Base-by-base conservation (phyloP, 371 early-diverging fungal species). In the Mucor sp. region DNA sequence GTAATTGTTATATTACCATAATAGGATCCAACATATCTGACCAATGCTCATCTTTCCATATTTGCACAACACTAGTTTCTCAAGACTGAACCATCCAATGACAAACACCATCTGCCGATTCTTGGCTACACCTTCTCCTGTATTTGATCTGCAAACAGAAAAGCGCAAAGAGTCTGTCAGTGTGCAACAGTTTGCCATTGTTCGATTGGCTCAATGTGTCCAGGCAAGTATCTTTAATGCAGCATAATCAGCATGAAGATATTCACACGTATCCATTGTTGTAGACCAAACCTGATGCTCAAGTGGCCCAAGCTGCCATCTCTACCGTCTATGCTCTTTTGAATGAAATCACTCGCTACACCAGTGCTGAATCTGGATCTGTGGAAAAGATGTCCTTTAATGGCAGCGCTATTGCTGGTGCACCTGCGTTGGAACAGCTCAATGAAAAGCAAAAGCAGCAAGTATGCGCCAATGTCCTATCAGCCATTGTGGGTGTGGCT, bases 401-500 rank as follows among this genome's bases (percentile, higher is more conserved):
- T 68, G 28, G 72, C 19, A 63, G 33, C 11, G 30, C 35, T n/a
- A 67, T 56, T 4, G 55, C 74, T 35, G 74, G 72, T 63, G 69
- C 71, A 9, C 68, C 76, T 41, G 62, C 67, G 44, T 47, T 67
- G 17, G 73, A 84, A 47, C 69, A 73, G 66, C 67, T 72, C 32
- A 72, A 59, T 23, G 79, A 82, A 30, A 74, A 68, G 12, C 85
- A 85, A 67, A 79, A 82, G 35, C 78, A 83, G 25, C 78, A 87
- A 71, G 79, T 88, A 23, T 85, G 80, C 55, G 82, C 77, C 41
- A 88, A 87, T 70, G 82, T 84, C 35, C 70, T 90, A 28, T 77
- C 79, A 12, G 86, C 89, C 23, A 87, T 90, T 69, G 79, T 90
- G 27, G 87, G 84, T 60, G 83, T 91, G n/a, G 85, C 88, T n/a